Conservation (phyloP, 1,284 basidiomycete species). For the Moesziomyces sp. region DNA sequence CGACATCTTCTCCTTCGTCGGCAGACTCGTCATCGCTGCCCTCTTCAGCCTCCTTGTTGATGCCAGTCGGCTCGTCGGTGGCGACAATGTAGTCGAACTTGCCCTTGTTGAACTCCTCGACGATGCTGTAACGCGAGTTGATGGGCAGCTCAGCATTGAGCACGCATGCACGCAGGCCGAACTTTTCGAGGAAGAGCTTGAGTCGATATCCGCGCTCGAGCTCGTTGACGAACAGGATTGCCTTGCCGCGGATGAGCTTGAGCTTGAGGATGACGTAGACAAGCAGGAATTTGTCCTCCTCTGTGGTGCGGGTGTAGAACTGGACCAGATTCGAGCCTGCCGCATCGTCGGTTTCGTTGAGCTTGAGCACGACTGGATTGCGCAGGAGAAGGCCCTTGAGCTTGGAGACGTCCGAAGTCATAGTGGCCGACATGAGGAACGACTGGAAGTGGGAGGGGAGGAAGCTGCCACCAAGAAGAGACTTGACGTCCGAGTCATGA, state of each 20-base stretch:
- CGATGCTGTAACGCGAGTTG: conserved; percentile 94
- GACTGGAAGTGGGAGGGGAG: conserved; percentile 92
- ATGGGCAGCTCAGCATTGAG: conserved; percentile 95
- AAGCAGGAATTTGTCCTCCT: conserved; percentile 94
- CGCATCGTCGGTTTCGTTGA: conserved; percentile 47
- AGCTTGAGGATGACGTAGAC: conserved; percentile 94
- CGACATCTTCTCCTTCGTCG: conserved; percentile 12
- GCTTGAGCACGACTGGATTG: conserved; percentile 77
- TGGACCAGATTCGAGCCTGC: conserved; percentile 51
- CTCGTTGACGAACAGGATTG: conserved; percentile 95
- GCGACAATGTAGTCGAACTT: conserved; percentile 99
- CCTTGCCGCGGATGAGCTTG: conserved; percentile 93
- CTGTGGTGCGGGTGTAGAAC: conserved; percentile 71
- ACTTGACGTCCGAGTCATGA: conserved; percentile 86
- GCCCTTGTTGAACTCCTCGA: conserved; percentile 98
- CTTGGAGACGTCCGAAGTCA: conserved; percentile 93
- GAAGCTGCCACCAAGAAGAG: conserved; percentile 77
- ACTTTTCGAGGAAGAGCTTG: conserved; percentile 97
- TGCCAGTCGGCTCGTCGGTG: conserved; percentile 79
- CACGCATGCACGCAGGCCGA: conserved; percentile 94
- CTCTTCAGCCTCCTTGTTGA: conserved; percentile 32
- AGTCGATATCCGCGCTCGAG: conserved; percentile 93
- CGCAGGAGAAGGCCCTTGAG: conserved; percentile 88
- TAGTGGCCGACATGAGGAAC: conserved; percentile 96
- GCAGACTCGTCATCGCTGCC: conserved; percentile 1